phyloP scores from a whole-genome alignment of 495 filamentous ascomycete genomes.

The Penicillium simplicissimum region DNA sequence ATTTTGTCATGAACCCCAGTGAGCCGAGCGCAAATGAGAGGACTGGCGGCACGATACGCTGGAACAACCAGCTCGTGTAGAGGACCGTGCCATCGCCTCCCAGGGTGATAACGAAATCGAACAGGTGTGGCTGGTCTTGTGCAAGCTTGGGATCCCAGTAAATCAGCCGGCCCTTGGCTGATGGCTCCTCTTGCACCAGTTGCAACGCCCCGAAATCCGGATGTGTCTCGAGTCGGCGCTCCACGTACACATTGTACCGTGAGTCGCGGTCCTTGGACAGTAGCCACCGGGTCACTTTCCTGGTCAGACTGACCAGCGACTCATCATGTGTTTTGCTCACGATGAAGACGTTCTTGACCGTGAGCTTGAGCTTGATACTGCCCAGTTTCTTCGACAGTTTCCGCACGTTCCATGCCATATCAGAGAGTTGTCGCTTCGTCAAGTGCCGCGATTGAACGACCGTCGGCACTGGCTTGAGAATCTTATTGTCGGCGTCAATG shows the following conservation, averaged over 20 bases:
- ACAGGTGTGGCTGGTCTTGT: conserved; percentile 72
- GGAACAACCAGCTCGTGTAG: conserved; percentile 95
- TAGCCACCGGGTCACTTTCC: conserved; percentile 81
- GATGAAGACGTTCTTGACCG: conserved; percentile 80
- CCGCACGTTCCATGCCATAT: conserved; percentile 94
- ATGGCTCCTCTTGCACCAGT: conserved; percentile 57
- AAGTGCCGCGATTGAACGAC: conserved; percentile 64
- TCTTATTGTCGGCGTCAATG: conserved; percentile 25
- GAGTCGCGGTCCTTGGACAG: conserved; percentile 70
- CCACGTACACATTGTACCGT: conserved; percentile 74
- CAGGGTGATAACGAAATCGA: conserved; percentile 91
- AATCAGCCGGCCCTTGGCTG: conserved; percentile 60
- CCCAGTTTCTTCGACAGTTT: conserved; percentile 85
- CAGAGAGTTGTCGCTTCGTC: conserved; percentile 88
- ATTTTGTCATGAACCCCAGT: conserved; percentile 93
- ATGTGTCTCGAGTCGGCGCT: conserved; percentile 69
- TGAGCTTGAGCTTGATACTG: conserved; percentile 74
- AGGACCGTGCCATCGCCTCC: conserved; percentile 97
- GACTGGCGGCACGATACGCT: conserved; percentile 92
- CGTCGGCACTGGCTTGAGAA: conserved; percentile 26
- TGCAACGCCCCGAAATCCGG: conserved; percentile 68
- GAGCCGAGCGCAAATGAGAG: conserved; percentile 90
- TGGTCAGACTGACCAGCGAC: conserved; percentile 73
- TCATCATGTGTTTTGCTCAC: conserved; percentile 88
- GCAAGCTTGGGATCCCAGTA: conserved; percentile 86